A percentile compares a stretch with the other conserved stretches of the same genome.
phyloP scores from a whole-genome alignment of 2,329 filamentous ascomycete species.

The Clonostachys chloroleuca region DNA sequence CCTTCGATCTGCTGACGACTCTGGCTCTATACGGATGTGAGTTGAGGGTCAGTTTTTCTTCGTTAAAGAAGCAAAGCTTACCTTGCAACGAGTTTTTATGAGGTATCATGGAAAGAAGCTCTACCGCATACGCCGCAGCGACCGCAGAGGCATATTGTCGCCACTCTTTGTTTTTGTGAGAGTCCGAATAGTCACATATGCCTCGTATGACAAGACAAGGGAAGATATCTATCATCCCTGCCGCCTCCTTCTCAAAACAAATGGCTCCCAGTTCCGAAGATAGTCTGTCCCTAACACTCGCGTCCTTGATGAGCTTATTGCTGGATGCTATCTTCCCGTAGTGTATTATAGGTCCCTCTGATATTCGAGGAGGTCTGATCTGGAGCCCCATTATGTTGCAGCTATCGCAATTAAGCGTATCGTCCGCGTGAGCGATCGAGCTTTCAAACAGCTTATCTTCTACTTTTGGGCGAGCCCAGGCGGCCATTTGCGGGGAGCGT shows the following conservation, averaged over 20 bases:
- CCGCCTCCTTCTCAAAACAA: conserved; percentile 19
- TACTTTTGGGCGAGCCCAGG: no score
- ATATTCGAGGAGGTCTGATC: neutral
- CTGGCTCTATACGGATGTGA: neutral
- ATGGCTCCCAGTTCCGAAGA: conserved; percentile 2
- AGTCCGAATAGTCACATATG: conserved; percentile 30
- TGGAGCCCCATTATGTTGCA: conserved; percentile 1
- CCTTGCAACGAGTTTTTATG: no score
- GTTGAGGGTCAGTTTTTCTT: neutral
- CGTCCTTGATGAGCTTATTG: conserved; percentile 15
- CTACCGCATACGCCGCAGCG: conserved; percentile 14
- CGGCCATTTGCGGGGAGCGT: no score
- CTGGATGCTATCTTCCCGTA: conserved; percentile 9
- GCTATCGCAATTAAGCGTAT: neutral
- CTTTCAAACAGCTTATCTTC: neutral
- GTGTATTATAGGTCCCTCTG: neutral
- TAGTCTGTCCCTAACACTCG: conserved; percentile 7
- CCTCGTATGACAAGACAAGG: conserved; percentile 25
- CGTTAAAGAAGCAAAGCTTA: neutral
- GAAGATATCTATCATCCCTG: conserved; percentile 11
- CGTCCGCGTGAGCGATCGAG: neutral
- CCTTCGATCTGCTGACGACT: neutral
- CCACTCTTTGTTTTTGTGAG: conserved; percentile 28
- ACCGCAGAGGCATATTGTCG: conserved; percentile 23
- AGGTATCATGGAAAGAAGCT: neutral